Evolutionary conservation across 164 flowering plant genomes (phyloP), one percentile per base, ranked within the genome.

Genomic region (Umbilicus rupestris): DNA sequence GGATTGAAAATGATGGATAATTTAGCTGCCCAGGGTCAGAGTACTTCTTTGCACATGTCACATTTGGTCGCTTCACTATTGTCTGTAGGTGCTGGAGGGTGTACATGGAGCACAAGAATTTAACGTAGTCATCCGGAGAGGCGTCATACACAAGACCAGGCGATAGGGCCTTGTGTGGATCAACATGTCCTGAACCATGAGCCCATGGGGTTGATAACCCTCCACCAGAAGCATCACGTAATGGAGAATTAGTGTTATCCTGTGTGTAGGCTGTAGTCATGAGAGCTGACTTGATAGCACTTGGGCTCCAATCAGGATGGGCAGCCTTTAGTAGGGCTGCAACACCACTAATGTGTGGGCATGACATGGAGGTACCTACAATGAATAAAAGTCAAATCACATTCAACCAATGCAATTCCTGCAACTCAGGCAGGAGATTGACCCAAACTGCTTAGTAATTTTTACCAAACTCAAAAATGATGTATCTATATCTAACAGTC

Each of bases 301-400:
- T 86, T 9, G 98, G 89, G 62, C 96, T 92, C 98, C 98, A 92
- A 5, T 76, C 75, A 0, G 93, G 96, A 68, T 92, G 95, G 5
- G 93, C 97, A 7, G 93, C 96, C 69, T 87, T 90, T 17, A 92
- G 73, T 73, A 92, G 63, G 3, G 92, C 98, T 0, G 97, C 98
- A 5, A 90, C 47, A 0, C 98, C 98, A 62, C 90, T 85, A 29
- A 92, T 80, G 75, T 92, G 98, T 1, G 98, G 97, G 71, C 96
- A 88, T 0, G 98, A 88, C 98, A 92, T 90, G 0, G 98, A 92
- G 52, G 98, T 90, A 50, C 98, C 98, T 91, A 65, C 58, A 65
- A 0, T 19, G 12, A 20, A 50, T 22, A 26, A 3, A 6, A 26
- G 20, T 24, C 20, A 44, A 28, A 55, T 22, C 7, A 41, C 4